Base-by-base conservation (phyloP, 106 monocot genomes). In the Xerophyta viscosa region DNA sequence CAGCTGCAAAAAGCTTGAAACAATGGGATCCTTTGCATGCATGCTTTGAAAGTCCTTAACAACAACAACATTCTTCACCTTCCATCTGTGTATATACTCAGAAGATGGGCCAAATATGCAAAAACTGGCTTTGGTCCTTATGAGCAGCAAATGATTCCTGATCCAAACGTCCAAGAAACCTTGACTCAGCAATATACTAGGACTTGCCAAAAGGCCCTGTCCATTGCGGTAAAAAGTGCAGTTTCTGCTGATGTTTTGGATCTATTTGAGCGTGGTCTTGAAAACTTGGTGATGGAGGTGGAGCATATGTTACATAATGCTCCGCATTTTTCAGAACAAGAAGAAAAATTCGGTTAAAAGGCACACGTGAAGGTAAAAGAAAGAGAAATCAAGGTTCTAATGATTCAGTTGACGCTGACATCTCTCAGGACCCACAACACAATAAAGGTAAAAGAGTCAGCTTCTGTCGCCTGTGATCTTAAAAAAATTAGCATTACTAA, bases 61-160 rank as follows among this genome's bases (percentile, higher is more conserved):
- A 57, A 62, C 26, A 74, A 63, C 31, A 74, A 67, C 27, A 67
- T 74, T 19, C 66, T 67, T 50, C 30, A 62, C 26, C 74, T 74
- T 47, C 74, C 74, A 33, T 43, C 48, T 67, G 67, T 62, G 20
- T 74, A 74, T 45, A 37, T 74, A 30, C 21, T 74, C 11, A 74
- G 57, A 23, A 61, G 74, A 49, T 74, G 74, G 74, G 67, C 74
- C 23, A 74, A 74, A 29, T 62, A 74, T 74, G 74, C 74, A 12
- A 74, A 67, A 48, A 50, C 48, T 60, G 78, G 68, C 18, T 28
- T 72, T 22, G 11, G 49, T 43, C 31, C 50, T 33, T 58, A 63
- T 44, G 51, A 56, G 30, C 57, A 63, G 52, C 53, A 46, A 7
- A 22, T 52, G 3, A 43, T 61, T 24, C 28, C 41, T 50, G 55